Evolutionary conservation across 345 rosid genomes (phyloP), one percentile per base, ranked within the genome.

Genomic region (Leavenworthia alabamica): DNA sequence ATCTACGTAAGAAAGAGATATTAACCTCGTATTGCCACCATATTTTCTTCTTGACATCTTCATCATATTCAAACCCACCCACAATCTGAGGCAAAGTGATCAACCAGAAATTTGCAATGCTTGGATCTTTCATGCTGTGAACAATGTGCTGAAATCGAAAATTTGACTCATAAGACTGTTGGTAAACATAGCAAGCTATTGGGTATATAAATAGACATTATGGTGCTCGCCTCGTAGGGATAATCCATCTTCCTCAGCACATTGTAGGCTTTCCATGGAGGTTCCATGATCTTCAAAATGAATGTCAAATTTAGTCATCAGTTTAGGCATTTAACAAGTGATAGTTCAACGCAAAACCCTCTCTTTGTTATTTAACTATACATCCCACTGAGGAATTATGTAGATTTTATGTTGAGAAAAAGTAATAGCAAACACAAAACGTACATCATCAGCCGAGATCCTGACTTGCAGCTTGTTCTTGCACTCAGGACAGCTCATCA

Each of bases 41-140:
- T 64, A 88, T 78, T 66, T 80, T 91, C 86, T 78, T 82, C 73
- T 83, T 91, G 67, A 91, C 77, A 62, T 86, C 88, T 57, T 84
- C 96, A 75, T 91, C 98, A 55, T 80, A 81, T 13, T 86, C 80
- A 62, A 88, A 80, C 29, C 95, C 88, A 65, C 98, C 98, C 61
- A 88, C 71, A 51, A 88, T 64, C 64, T 86, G 95, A 62, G 98
- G 98, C 50, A 86, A 68, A 66, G 96, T 81, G 69, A 91, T 76
- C 79, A 91, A 76, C 95, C 96, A 91, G 81, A 91, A 91, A 39
- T 90, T 86, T 73, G 96, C 98, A 51, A 91, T 91, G 78, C 89
- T 86, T 47, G 98, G 95, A 68, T 91, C 96, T 64, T 80, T 86
- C 98, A 91, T 88, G 83, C 94, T 86, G 77, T 91, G 88, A 60